These are phyloP conservation scores for Mercurialis annua DNA, from an alignment of 345 rosid genomes.

Conservation along the genomic window DNA sequence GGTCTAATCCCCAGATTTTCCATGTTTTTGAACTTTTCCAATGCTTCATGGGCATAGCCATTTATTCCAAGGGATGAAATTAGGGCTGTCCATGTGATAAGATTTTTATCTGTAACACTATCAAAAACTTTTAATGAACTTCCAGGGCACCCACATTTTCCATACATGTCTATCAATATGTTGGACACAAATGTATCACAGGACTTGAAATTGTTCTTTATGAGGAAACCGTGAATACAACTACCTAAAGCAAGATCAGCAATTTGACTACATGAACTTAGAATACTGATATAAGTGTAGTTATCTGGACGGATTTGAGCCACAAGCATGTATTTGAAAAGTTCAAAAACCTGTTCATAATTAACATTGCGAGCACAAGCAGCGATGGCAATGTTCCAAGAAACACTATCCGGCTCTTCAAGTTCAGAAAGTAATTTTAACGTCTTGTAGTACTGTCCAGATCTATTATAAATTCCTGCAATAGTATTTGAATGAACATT, in stretches of 20 bases:
- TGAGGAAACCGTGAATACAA: constrained; percentile 62
- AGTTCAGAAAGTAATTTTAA: constrained; percentile 59
- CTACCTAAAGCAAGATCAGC: constrained; percentile 62
- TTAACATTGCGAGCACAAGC: constrained; percentile 65
- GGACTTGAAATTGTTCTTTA: constrained; percentile 48
- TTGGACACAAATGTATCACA: constrained; percentile 65
- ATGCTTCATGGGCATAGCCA: constrained; percentile 56
- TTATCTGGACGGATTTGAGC: constrained; percentile 57
- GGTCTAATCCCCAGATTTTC: constrained; percentile 51
- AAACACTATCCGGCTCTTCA: constrained; percentile 68
- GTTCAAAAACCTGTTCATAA: constrained; percentile 50
- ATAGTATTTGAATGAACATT: constrained; percentile 47
- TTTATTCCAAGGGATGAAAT: constrained; percentile 70
- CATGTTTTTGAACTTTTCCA: constrained; percentile 56
- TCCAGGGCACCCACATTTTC: constrained; percentile 67
- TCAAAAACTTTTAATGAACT: constrained; percentile 50
- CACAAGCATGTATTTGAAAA: constrained; percentile 57
- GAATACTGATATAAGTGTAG: constrained; percentile 72
- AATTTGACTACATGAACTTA: constrained; percentile 46
- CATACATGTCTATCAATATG: constrained; percentile 81
- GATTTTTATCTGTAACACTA: constrained; percentile 44
- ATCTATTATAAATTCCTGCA: constrained; percentile 70
- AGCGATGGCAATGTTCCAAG: constrained; percentile 77
- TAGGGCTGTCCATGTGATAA: constrained; percentile 78
- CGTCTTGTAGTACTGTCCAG: constrained; percentile 53